Conservation (phyloP, 139 green algal species). For the Haematococcus lacustris region DNA sequence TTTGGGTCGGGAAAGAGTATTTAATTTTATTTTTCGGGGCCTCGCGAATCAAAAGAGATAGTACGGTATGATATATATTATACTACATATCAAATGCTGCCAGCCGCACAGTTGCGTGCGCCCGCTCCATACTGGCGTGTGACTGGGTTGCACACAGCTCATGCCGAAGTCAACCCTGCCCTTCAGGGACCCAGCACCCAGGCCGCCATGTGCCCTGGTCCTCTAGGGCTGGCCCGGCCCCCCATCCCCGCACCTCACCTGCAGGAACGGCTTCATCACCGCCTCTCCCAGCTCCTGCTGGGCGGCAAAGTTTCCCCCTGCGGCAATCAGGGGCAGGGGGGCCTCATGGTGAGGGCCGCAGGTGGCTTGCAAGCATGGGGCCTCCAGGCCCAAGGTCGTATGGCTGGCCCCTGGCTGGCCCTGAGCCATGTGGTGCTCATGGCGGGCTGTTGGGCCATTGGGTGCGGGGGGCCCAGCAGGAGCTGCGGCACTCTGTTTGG, state of each 20-base stretch:
- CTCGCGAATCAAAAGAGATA: too few relatives aligned
- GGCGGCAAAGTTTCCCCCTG: conserved; percentile 69
- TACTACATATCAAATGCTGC: too few relatives aligned
- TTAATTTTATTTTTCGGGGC: too few relatives aligned
- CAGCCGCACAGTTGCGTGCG: not conserved
- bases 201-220: too few relatives aligned
- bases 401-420: too few relatives aligned
- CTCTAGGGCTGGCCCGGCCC: not conserved
- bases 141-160: too few relatives aligned
- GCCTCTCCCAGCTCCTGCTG: conserved; percentile 68
- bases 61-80: too few relatives aligned
- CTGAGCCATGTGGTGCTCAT: not conserved
- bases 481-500: not conserved
- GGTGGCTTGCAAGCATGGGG: not conserved
- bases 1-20: too few relatives aligned
- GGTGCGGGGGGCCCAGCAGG: not conserved
- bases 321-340: not conserved
- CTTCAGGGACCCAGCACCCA: not conserved
- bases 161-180: not conserved
- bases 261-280: conserved; percentile 81
- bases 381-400: not conserved
- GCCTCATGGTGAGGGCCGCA: not conserved
- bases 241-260: conserved; percentile 28
- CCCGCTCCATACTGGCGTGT: not conserved
- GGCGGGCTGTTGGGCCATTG: not conserved